Evolutionary conservation across 139 green algal genomes (phyloP), one percentile per base, ranked within the genome.

Genomic region (Axilococcus clingmanii): DNA sequence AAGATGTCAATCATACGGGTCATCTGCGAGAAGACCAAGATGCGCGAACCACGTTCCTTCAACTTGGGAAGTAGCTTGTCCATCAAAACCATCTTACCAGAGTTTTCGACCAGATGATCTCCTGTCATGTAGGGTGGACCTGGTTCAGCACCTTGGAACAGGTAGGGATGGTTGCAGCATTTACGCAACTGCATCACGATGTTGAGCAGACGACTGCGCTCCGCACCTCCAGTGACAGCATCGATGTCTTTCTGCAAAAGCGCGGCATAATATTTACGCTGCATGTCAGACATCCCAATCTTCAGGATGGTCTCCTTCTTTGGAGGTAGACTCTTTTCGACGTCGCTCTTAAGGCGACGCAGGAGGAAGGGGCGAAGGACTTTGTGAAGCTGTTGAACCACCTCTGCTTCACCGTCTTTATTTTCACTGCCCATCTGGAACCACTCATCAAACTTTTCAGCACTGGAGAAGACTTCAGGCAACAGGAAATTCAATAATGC

Each of bases 301-400:
- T 97, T 96, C 22, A 99, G 72, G 67, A 99, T 95, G 58, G 85
- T 94, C 75, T 99, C 93, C 74, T 96, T 98, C 80, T 99, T 99
- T 44, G 81, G 82, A 2, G 93, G 93, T 59, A 99, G 77, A 28
- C 68, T 67, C 46, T 88, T 86, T 75, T 98, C 93, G 65, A 99
- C 93, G 53, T 99, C 93, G 22, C 63, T 78, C 80, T 98, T 98
- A 24, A 97, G 68, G 17, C 93, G 85, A 35, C 93, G 81, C 72
- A 99, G 83, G 73, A 99, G 63, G 77, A 98, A 98, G 17, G 93
- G 93, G 23, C 86, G 76, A 71, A 99, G 67, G 55, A 98, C 91
- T 77, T 96, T 94, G 71, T 98, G 91, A 71, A 98, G 78, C 80
- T 97, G 91, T 68, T 85, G 62, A 41, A 98, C 86, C 44, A 97